Conservation (phyloP, 2,329 filamentous ascomycete genomes). For the Ophiostoma tasmaniense region DNA sequence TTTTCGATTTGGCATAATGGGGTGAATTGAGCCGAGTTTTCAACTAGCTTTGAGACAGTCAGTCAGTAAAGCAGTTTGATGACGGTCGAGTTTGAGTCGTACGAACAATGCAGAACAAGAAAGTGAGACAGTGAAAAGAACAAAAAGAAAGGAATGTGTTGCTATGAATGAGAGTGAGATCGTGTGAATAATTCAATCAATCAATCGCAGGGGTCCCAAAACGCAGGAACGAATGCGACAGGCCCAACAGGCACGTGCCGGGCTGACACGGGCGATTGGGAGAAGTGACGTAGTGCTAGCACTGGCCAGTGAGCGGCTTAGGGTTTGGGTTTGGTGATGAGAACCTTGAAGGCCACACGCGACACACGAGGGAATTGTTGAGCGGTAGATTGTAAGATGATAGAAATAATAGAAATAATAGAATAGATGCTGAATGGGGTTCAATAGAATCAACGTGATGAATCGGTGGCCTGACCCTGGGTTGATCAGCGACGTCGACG, state of each 20-base stretch:
- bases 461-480: too few species aligned
- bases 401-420: too few species aligned
- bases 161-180: not conserved
- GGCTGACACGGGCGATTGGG: not conserved
- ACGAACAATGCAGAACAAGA: not conserved
- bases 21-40: not conserved
- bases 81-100: too few species aligned
- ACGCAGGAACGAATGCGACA: not conserved
- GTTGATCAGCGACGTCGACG: too few species aligned
- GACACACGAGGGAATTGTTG: not conserved
- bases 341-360: not conserved
- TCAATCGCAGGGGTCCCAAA: not conserved
- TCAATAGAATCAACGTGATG: too few species aligned
- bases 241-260: constrained; percentile 1
- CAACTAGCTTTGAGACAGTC: not conserved
- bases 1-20: not conserved
- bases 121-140: not conserved
- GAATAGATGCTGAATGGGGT: too few species aligned
- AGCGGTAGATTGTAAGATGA: too few species aligned
- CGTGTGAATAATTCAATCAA: not conserved
- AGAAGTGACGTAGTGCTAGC: not conserved
- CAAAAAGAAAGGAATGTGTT: not conserved
- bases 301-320: not conserved
- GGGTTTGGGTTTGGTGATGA: not conserved
- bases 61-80: too few species aligned